Evolutionary conservation across 1,139 yeast species (phyloP).

Genomic region (Geotrichum europaeum): DNA sequence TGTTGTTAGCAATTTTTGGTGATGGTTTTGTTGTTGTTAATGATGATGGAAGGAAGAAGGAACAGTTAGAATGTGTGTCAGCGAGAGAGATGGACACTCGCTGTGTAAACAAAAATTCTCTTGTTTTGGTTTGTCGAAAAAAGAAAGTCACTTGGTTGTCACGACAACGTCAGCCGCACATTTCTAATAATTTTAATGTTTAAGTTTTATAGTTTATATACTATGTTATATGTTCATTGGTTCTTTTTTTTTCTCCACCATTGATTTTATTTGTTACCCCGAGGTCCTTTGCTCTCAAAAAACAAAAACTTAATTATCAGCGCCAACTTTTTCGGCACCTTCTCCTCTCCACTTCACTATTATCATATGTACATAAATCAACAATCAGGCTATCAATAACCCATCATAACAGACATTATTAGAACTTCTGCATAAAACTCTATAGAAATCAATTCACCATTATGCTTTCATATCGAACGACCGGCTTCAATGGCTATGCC

Average conservation of each 20-base stretch:
- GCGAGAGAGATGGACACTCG: not conserved
- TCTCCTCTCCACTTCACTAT: not conserved
- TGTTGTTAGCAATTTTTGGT: not conserved
- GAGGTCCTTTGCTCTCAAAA: not conserved
- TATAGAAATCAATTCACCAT: not conserved
- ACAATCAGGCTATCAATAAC: not conserved
- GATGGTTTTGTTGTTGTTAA: not conserved
- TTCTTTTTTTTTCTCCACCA: not conserved
- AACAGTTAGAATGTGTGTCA: not conserved
- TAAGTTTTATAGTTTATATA: no score
- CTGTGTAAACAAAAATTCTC: not conserved
- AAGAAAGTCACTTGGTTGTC: not conserved
- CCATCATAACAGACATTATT: no score
- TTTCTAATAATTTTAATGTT: no score
- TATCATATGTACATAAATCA: not conserved
- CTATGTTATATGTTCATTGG: not conserved
- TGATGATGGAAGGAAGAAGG: not conserved
- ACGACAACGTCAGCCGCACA: not conserved
- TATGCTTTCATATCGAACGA: constrained; percentile 72
- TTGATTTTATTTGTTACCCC: not conserved
- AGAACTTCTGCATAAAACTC: no score
- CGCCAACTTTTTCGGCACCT: not conserved
- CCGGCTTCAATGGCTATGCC: constrained; percentile 82
- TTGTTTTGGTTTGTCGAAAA: not conserved
- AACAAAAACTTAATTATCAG: not conserved